Evolutionary conservation across 2,329 filamentous ascomycete genomes (phyloP), one percentile per base, ranked within the genome.

Genomic region (Elsinoe ampelina): DNA sequence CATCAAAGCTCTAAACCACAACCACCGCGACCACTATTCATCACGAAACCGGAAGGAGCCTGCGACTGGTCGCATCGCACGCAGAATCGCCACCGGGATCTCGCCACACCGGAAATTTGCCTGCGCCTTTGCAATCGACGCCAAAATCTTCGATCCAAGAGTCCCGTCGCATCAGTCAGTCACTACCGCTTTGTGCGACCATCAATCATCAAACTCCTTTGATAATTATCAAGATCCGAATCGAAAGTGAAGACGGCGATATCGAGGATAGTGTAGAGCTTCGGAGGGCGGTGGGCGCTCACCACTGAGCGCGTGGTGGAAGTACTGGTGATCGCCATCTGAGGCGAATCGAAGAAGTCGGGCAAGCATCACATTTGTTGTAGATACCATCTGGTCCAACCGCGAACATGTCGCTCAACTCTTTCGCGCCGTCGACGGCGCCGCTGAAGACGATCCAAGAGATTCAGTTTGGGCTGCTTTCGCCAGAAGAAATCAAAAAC

Each of bases 391-490:
- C 35, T 19, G n/a, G 26, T 8, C 57, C 65, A 64, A 68, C 64
- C 68, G 71, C 71, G 75, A 88, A 68, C 69, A 95, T 98, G 93
- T 82, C 92, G 77, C 95, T 95, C 76, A 85, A 92, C 71, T 95
- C 95, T 70, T 95, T 95, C 70, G 80, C 86, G 69, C 89, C 90
- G 75, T 95, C 89, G 72, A 91, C 87, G 81, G 91, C 88, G 82
- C 91, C 91, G 73, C 81, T 97, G 81, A 92, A 93, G 80, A 95
- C 87, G 64, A 91, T 98, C 68, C 86, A 96, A 80, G 95, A 98
- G 80, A 95, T 98, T 67, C 95, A 98, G 79, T 98, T 98, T 71
- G 93, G 93, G 70, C 82, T 98, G 70, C 83, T 98, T 73, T 95
- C 93, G 35, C 93, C 93, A 22, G 93, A 98, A 72, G 95, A 98